These are phyloP conservation scores for Saccharomycopsis fibuligera DNA, from an alignment of 805 yeast genomes.

Conservation along the genomic window DNA sequence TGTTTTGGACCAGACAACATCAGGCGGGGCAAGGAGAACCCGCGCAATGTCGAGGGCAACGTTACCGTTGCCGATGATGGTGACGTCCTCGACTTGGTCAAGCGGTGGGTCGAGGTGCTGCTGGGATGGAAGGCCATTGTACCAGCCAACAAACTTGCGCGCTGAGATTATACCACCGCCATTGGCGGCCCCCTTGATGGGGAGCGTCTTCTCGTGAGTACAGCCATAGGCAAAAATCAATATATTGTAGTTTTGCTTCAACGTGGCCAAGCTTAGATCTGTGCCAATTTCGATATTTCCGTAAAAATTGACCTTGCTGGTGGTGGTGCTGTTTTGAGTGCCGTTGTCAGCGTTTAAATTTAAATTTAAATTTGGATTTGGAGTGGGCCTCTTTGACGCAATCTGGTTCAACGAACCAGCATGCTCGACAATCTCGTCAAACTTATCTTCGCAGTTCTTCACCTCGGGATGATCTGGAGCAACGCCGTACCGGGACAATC, in stretches of 20 bases:
- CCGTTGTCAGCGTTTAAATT: not conserved
- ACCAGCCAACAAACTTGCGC: constrained; percentile 90
- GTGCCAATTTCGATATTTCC: constrained; percentile 72
- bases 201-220: constrained; percentile 44
- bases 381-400: too few species aligned
- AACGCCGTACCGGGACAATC: constrained; percentile 90
- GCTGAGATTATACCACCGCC: constrained; percentile 68
- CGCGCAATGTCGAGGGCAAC: constrained; percentile 92
- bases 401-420: constrained; percentile 20
- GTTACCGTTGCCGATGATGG: constrained; percentile 93
- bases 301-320: constrained; percentile 43
- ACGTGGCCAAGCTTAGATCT: constrained; percentile 44
- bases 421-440: constrained; percentile 42
- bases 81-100: constrained; percentile 53
- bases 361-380: too few species aligned
- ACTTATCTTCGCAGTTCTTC: constrained; percentile 68
- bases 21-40: constrained; percentile 45
- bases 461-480: constrained; percentile 99
- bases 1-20: constrained; percentile 56
- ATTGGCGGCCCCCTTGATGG: constrained; percentile 53
- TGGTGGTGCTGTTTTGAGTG: constrained; percentile 22
- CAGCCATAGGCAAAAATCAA: constrained; percentile 83
- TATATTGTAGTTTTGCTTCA: constrained; percentile 58
- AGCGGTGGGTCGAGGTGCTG: constrained; percentile 49
- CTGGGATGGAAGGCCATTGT: constrained; percentile 78